Percentiles rank a stretch among this genome's conserved stretches.
phyloP scores from a whole-genome alignment of 768 basidiomycete species.

The Auricularia heimuer region DNA sequence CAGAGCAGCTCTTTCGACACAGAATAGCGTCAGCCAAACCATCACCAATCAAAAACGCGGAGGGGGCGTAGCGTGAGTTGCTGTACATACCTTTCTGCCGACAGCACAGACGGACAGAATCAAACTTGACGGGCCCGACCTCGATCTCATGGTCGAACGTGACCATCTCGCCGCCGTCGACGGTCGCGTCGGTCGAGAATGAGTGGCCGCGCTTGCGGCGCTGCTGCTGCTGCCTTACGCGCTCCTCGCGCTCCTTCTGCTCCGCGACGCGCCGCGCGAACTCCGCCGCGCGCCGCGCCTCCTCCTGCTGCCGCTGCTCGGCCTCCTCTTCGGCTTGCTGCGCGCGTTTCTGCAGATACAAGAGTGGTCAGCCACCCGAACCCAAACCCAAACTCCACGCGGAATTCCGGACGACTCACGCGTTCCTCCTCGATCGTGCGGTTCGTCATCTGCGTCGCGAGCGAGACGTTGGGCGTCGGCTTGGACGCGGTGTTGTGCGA shows the following conservation, averaged over 20 bases:
- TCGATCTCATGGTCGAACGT: conserved; percentile 40
- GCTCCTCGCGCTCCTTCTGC: conserved; percentile 54
- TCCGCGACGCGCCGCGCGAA: conserved; percentile 52
- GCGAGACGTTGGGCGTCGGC: conserved; percentile 50
- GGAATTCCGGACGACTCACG: conserved; percentile 28
- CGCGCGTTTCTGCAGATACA: conserved; percentile 30
- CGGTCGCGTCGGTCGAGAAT: conserved; percentile 21
- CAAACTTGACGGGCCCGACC: conserved; percentile 50
- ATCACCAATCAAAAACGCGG: conserved; percentile 4
- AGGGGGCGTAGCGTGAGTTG: too few species aligned
- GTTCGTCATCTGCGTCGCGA: conserved; percentile 70
- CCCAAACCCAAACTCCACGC: background rate
- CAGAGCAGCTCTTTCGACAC: conserved; percentile 46
- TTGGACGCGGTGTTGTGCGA: conserved; percentile 44
- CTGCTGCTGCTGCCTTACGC: conserved; percentile 36
- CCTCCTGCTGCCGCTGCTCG: conserved; percentile 21
- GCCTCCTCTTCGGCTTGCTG: conserved; percentile 49
- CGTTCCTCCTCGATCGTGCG: conserved; percentile 62
- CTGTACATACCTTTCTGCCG: conserved; percentile 44
- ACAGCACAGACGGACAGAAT: conserved; percentile 60
- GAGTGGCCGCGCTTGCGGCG: conserved; percentile 58
- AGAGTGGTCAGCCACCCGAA: background rate
- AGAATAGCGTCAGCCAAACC: background rate
- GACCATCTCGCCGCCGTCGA: conserved; percentile 50
- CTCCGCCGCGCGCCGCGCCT: conserved; percentile 40